Conservation (phyloP, 83 land plant genomes). For the Diphasiastrum complanatum region DNA sequence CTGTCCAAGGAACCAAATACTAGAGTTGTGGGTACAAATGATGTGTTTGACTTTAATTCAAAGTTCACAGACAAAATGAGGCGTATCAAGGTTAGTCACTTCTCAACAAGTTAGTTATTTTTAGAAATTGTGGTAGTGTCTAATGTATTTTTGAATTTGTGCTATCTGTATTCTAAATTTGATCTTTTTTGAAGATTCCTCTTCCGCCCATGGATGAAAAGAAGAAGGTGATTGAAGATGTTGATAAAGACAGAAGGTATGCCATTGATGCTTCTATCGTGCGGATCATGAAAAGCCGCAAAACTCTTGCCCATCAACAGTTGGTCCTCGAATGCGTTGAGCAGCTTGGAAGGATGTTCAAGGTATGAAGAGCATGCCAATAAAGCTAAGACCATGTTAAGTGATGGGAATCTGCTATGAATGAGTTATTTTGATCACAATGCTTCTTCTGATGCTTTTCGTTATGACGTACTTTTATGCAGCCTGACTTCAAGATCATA, state of each 20-base stretch:
- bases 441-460: background rate
- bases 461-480: constrained; percentile 9
- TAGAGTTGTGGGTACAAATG: constrained; percentile 52
- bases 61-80: constrained; percentile 74
- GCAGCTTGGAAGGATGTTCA: constrained; percentile 86
- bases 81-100: constrained; percentile 61
- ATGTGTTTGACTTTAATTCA: constrained; percentile 76
- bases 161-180: too few relatives aligned
- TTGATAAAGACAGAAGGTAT: constrained; percentile 89
- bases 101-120: background rate
- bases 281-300: constrained; percentile 91
- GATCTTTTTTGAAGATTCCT: constrained; percentile 51
- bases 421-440: background rate
- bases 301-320: constrained; percentile 74
- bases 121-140: constrained; percentile 3
- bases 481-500: constrained; percentile 78
- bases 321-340: constrained; percentile 85
- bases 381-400: background rate
- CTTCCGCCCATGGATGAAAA: constrained; percentile 95
- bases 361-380: constrained; percentile 39
- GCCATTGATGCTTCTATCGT: constrained; percentile 95
- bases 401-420: background rate
- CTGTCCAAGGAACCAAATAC: constrained; percentile 65
- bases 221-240: constrained; percentile 89
- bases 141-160: background rate